Evolutionary conservation across 2,329 filamentous ascomycete genomes (phyloP).

Genomic region (Falciphora oryzae): DNA sequence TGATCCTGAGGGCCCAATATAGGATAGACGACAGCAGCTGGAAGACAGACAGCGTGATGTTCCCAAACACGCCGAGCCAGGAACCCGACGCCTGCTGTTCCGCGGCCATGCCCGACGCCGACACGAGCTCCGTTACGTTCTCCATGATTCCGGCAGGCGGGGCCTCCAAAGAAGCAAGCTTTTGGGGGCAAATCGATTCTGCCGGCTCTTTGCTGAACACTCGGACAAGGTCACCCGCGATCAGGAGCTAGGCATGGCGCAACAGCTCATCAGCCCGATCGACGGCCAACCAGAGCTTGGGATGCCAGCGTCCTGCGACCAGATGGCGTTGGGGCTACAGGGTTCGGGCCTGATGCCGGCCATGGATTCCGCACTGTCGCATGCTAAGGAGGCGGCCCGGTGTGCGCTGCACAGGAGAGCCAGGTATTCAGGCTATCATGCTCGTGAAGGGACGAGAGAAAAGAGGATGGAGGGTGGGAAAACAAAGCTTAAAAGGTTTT

Average conservation of each 20-base stretch:
- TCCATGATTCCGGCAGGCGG: conserved; percentile 19
- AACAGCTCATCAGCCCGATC: neutral
- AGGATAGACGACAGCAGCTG: conserved; percentile 52
- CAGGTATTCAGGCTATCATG: neutral
- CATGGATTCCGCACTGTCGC: conserved; percentile 5
- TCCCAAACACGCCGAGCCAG: conserved; percentile 53
- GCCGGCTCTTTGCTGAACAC: neutral
- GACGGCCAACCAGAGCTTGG: conserved; percentile 5
- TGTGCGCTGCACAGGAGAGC: neutral
- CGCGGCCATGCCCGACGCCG: conserved; percentile 33
- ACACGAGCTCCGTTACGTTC: conserved; percentile 27
- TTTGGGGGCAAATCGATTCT: neutral
- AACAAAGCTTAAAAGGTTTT: neutral
- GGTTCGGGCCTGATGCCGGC: conserved; percentile 2
- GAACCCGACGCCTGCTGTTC: conserved; percentile 35
- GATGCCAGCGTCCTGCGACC: conserved; percentile 2
- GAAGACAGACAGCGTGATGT: conserved; percentile 48
- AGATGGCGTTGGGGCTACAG: conserved; percentile 6
- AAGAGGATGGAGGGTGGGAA: neutral
- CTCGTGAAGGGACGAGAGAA: neutral
- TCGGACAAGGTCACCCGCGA: neutral
- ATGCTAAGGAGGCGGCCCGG: neutral
- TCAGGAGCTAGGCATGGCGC: neutral
- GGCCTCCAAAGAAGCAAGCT: conserved; percentile 9
- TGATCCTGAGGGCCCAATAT: conserved; percentile 79